Base-by-base conservation (phyloP, 257 asterid genomes). In the Handroanthus guayacan region DNA sequence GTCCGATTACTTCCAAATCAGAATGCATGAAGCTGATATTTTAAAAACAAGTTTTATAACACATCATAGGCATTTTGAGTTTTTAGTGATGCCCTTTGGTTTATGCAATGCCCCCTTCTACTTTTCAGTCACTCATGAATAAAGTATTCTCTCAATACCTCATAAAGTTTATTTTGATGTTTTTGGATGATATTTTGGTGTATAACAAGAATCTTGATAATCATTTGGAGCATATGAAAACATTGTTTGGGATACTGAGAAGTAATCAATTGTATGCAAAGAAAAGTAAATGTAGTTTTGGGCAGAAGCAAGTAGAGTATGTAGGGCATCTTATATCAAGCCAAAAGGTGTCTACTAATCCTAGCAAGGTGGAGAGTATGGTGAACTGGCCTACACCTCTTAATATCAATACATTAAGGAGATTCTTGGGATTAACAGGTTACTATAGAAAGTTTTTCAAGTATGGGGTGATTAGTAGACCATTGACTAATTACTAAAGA, bases 261-360 rank as follows among this genome's bases (percentile, higher is more conserved):
- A 43, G 25, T 2, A 3, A 72, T n/a, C 1, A 9, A 2, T 48
- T 66, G 0, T 81, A 10, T 77, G 80, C 62, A 5, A 77, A 78
- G 17, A 18, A 12, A 3, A 8, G 45, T 0, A 78, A 81, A 31
- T 81, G 70, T 12, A 9, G 2, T 3, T 77, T 77, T 72, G 79
- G 47, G 1, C 72, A 60, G 11, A 0, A 5, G 5, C 11, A 36
- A 0, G 18, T 80, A 0, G 48, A 25, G 14, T 80, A 34, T 16
- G 14, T 69, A 0, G 84, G 78, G 2, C 81, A 75, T 51, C 11
- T 79, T 0, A 47, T 79, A 0, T 12, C 66, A 2, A 9, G 6
- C 0, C 25, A 58, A 0, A 66, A 72, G 0, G 80, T 79, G 0
- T 7, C 9, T 12, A 47, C 66, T 8, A 80, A 79, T 37, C 16